Evolutionary conservation across 257 asterid species (phyloP).

Genomic region (Gynochthodes officinalis): DNA sequence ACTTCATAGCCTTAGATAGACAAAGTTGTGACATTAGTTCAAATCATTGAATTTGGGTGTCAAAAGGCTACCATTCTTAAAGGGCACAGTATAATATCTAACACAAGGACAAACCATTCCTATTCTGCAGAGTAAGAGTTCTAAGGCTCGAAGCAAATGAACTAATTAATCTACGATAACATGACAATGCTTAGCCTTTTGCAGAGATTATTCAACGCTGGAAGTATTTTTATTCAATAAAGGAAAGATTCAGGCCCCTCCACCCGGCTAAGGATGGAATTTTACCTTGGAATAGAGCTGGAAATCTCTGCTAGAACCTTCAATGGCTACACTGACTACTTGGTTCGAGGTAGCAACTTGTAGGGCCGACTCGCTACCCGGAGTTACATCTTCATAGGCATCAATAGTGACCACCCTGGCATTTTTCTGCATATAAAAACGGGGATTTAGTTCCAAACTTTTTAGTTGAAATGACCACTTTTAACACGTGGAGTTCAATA

Average conservation of each 20-base stretch:
- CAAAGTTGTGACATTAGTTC: background rate
- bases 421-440: conserved; percentile 47
- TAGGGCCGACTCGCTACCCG: conserved; percentile 41
- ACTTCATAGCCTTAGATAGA: no score
- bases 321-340: conserved; percentile 63
- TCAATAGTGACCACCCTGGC: conserved; percentile 62
- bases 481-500: background rate
- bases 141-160: background rate
- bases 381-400: conserved; percentile 52
- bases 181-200: background rate
- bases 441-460: background rate
- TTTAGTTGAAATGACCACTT: background rate
- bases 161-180: background rate
- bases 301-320: conserved; percentile 69
- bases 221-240: no score
- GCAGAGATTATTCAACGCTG: background rate
- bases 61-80: background rate
- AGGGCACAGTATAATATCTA: background rate
- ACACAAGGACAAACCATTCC: background rate
- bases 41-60: background rate
- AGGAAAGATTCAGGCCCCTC: background rate
- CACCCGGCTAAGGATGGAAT: no score
- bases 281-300: conserved; percentile 40
- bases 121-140: background rate
- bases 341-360: conserved; percentile 53